Evolutionary conservation across 73 alveolate genomes (phyloP).

Genomic region (Tetrahymena malaccensis): DNA sequence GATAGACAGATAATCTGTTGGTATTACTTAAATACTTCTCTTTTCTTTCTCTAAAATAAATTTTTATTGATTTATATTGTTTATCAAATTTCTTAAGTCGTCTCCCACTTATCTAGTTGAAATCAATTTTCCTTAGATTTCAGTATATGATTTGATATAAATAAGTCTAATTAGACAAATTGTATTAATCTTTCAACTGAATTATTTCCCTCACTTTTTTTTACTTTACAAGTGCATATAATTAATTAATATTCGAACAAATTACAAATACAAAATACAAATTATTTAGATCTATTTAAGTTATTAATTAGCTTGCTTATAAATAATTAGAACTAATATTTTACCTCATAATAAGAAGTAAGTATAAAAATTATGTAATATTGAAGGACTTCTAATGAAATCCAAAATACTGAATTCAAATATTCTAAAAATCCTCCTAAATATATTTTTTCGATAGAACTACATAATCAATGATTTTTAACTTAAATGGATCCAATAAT

Average conservation of each 20-base stretch:
- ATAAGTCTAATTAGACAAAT: background rate
- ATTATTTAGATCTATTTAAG: background rate
- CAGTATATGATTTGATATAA: background rate
- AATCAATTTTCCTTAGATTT: background rate
- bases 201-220: background rate
- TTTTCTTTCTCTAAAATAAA: background rate
- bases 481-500: too few species aligned
- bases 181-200: background rate
- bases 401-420: background rate
- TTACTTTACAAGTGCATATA: background rate
- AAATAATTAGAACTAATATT: background rate
- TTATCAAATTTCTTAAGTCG: background rate
- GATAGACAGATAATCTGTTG: too few species aligned
- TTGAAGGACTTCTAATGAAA: background rate
- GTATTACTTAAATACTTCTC: background rate
- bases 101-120: background rate
- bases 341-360: background rate
- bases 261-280: background rate
- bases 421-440: background rate
- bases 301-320: background rate
- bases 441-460: too few species aligned
- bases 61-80: background rate
- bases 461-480: too few species aligned
- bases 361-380: too few species aligned
- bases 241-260: too few species aligned